Evolutionary conservation across 108 stramenopile species (phyloP).

Genomic region (Cyclotella kingstonii): DNA sequence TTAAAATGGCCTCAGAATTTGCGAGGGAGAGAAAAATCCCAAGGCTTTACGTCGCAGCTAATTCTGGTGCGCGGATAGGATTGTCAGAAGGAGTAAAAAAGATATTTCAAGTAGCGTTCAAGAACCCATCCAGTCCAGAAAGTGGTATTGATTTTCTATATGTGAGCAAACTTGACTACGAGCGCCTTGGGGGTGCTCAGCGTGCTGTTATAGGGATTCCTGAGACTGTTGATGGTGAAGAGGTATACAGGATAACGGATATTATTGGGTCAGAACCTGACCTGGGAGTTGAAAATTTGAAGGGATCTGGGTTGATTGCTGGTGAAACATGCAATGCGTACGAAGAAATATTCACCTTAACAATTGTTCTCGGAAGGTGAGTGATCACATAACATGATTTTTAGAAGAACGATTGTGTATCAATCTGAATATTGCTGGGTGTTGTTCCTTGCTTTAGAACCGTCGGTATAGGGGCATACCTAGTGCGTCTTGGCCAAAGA

Average conservation of each 20-base stretch:
- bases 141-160: constrained; percentile 97
- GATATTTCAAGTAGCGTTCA: constrained; percentile 93
- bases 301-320: constrained; percentile 97
- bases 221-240: constrained; percentile 51
- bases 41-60: constrained; percentile 92
- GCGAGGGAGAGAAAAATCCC: constrained; percentile 90
- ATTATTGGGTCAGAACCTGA: constrained; percentile 97
- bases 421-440: no score
- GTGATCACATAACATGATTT: neutral
- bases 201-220: constrained; percentile 49
- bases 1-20: constrained; percentile 91
- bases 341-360: constrained; percentile 96
- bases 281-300: constrained; percentile 98
- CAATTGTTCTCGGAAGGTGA: constrained; percentile 85
- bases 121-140: constrained; percentile 88
- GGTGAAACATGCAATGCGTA: constrained; percentile 98
- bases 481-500: constrained; percentile 96
- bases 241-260: constrained; percentile 76
- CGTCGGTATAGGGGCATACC: constrained; percentile 99
- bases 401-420: neutral
- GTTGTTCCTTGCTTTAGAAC: no score
- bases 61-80: constrained; percentile 94
- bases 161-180: constrained; percentile 86
- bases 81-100: constrained; percentile 95
- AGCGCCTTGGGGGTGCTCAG: constrained; percentile 46